Base-by-base conservation (phyloP, 2,329 filamentous ascomycete genomes). In the Sclerotinia borealis region DNA sequence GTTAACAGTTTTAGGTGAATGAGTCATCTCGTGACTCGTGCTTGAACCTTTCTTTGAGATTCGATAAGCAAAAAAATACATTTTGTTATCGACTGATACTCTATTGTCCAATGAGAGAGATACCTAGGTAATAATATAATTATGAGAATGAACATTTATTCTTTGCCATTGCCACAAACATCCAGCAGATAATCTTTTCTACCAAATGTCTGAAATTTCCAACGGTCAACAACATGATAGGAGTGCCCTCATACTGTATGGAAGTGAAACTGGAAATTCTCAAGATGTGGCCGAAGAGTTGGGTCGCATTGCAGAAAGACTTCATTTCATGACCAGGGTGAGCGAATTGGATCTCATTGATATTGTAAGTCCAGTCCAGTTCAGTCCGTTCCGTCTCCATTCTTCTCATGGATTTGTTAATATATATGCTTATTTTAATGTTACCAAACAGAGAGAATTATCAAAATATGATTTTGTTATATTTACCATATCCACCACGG, bases 191-290 rank as follows among this genome's bases (percentile, higher is more conserved):
- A 36, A 25, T 31, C 7, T n/a, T n/a, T n/a, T n/a, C n/a, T 41
- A 7, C 29, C 48, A 48, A 22, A 61, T 61, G 59, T 61, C 39
- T 22, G 49, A 45, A 25, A 49, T 41, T 19, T 25, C 19, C 17
- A 61, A 61, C 43, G 69, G 68, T 27, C 70, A 71, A 52, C 68
- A 61, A 36, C 71, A 73, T 68, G 70, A 72, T 51, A 71, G 83
- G 69, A 82, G 78, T 48, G 85, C 83, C 59, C 83, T 96, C 68
- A 82, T 99, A 64, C 82, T 96, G 39, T 99, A 96, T 77, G 95
- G 92, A 62, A 96, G 93, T 45, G 95, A 99, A 79, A 98, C 93
- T 27, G 95, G 95, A 63, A 97, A 95, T 73, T 89, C 92, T 61
- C 91, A 96, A 76, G 93, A 98, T 76, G 85, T 93, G 67, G 93